Conservation (phyloP, 2,329 filamentous ascomycete genomes). For the Trichoderma simmonsii region DNA sequence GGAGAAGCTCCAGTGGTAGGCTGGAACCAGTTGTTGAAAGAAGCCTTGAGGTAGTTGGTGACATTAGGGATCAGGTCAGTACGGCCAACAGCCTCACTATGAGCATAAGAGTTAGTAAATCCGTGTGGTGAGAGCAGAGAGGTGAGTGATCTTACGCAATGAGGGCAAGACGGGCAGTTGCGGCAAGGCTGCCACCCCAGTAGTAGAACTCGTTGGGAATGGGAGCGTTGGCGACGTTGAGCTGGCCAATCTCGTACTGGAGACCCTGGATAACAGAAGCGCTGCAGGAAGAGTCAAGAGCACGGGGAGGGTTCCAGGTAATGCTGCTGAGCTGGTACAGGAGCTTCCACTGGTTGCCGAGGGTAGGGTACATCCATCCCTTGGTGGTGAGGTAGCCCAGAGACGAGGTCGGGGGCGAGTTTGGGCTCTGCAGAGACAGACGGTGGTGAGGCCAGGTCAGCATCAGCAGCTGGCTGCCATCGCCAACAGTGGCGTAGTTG, state of each 20-base stretch:
- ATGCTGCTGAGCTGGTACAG: slow-evolving; percentile 24
- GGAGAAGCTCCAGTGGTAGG: slow-evolving; percentile 20
- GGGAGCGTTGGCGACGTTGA: slow-evolving; percentile 21
- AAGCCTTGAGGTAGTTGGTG: slow-evolving; percentile 23
- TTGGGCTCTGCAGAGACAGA: slow-evolving; percentile 22
- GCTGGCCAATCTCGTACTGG: slow-evolving; percentile 24
- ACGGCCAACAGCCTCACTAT: slow-evolving; percentile 24
- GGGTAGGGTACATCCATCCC: slow-evolving; percentile 27
- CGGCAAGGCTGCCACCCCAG: slow-evolving; percentile 26
- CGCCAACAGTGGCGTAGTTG: slow-evolving; percentile 24
- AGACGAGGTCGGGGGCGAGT: slow-evolving; percentile 21
- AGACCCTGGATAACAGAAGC: slow-evolving; percentile 23
- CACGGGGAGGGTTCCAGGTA: slow-evolving; percentile 25
- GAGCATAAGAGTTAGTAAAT: neutral
- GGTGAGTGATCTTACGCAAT: slow-evolving; percentile 24
- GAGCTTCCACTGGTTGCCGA: slow-evolving; percentile 26
- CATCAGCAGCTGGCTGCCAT: slow-evolving; percentile 23
- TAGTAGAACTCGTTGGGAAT: slow-evolving; percentile 26
- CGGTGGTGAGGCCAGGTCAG: slow-evolving; percentile 28
- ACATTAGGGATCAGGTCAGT: slow-evolving; percentile 23
- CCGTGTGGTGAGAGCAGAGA: no score
- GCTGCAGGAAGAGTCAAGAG: slow-evolving; percentile 24
- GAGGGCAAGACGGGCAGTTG: slow-evolving; percentile 24
- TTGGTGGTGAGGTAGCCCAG: slow-evolving; percentile 27
- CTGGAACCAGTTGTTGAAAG: slow-evolving; percentile 26